Evolutionary conservation across 192 early-diverging fungal species (phyloP).

Genomic region (Coemansia sp.): DNA sequence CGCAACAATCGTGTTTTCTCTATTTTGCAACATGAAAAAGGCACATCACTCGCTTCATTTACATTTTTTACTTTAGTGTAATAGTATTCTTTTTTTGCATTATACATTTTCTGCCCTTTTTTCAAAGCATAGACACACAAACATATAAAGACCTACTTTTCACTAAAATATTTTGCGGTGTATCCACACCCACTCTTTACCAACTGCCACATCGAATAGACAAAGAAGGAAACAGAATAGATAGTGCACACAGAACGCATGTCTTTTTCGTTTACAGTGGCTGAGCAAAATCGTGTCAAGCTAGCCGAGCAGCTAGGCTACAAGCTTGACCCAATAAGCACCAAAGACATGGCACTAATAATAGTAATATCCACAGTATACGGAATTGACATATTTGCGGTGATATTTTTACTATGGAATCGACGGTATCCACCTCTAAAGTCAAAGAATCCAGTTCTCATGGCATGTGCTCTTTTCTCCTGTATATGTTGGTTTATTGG

Average conservation of each 20-base stretch:
- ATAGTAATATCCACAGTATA: conserved; percentile 29
- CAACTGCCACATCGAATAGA: too few species aligned
- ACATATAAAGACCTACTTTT: too few species aligned
- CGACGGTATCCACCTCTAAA: conserved; percentile 48
- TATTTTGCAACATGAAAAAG: background rate
- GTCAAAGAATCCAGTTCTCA: conserved; percentile 39
- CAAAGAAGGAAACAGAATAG: too few species aligned
- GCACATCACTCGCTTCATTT: too few species aligned
- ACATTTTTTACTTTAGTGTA: too few species aligned
- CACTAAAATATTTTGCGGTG: too few species aligned
- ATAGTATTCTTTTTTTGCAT: background rate
- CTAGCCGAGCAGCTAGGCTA: conserved; percentile 26
- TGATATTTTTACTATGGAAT: conserved; percentile 38
- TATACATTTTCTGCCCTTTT: background rate
- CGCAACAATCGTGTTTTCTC: background rate
- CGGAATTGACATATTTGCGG: conserved; percentile 34
- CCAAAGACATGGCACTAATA: conserved; percentile 32
- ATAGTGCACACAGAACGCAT: conserved; percentile 6
- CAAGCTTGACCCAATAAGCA: conserved; percentile 32
- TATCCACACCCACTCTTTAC: too few species aligned
- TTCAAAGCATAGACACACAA: too few species aligned
- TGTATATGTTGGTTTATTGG: conserved; percentile 50
- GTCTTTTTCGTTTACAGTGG: conserved; percentile 36
- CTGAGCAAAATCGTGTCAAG: conserved; percentile 31
- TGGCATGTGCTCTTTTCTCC: conserved; percentile 23